Evolutionary conservation across 2,329 filamentous ascomycete genomes (phyloP), one percentile per base, ranked within the genome.

Genomic region (Fusarium drepaniforme): DNA sequence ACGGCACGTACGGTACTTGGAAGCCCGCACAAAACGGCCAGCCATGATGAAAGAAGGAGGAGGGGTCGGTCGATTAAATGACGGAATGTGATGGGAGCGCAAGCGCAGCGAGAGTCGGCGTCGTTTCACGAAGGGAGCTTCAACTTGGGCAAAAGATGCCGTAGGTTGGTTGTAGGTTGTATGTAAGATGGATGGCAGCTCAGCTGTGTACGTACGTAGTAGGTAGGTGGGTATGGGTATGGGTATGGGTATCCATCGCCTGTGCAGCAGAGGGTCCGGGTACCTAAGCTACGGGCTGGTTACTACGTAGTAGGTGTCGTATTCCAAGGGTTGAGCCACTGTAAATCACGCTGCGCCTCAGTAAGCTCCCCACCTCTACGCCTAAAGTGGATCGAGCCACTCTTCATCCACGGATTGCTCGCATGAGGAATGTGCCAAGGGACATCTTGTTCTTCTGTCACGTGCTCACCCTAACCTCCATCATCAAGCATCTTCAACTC

Each of bases 11-110:
- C 90, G 90, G 85, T 91, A 92, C 82, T 92, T 92, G 83, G 90
- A 92, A 84, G 90, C 88, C 84, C 90, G 88, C 83, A 92, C 90
- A 82, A 92, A 92, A 82, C 90, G 90, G 82, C 89, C 88, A 82
- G 90, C 85, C 90, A 91, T 91, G 83, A 78, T 81, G 77, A 71
- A 68, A 74, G 66, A 72, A 38, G 42, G 67, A 66, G 72, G 53
- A 67, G 64, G 60, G 56, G 67, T 25, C n/a, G 61, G n/a, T 59
- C 59, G 51, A 53, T 62, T 68, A 57, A 30, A 60, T 56, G 61
- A 35, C 33, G 33, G 33, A 13, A 70, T 57, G 61, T 30, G 56
- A 63, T 53, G 66, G 57, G 44, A 59, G 58, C 59, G 61, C 64
- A 59, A 51, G 68, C 67, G 66, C 38, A 57, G 49, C 64, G 64